phyloP scores from a whole-genome alignment of 2,329 filamentous ascomycete species.

The Diaporthe citri region DNA sequence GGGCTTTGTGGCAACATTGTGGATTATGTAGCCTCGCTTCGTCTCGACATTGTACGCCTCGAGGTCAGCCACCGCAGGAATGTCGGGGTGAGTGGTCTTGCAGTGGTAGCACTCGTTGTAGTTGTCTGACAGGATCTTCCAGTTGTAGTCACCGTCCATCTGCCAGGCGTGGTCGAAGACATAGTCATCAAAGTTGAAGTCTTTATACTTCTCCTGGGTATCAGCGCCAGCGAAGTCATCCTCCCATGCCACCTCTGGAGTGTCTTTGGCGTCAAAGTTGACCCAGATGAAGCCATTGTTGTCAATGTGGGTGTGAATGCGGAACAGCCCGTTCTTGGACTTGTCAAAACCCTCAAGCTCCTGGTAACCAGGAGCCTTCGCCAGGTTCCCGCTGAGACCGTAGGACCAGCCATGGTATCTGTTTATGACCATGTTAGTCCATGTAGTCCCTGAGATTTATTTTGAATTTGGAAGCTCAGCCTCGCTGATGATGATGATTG shows the following conservation, averaged over 20 bases:
- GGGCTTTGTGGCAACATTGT: slow-evolving; percentile 59
- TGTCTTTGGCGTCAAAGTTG: slow-evolving; percentile 63
- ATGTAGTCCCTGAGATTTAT: background rate
- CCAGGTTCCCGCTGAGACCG: slow-evolving; percentile 66
- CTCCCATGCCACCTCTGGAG: slow-evolving; percentile 62
- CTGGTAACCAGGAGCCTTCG: slow-evolving; percentile 72
- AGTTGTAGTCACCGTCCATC: slow-evolving; percentile 69
- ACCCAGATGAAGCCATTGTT: slow-evolving; percentile 69
- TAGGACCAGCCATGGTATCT: slow-evolving; percentile 65
- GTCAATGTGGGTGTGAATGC: slow-evolving; percentile 67
- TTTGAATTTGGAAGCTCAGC: background rate
- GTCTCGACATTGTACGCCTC: slow-evolving; percentile 66
- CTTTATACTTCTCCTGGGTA: slow-evolving; percentile 56
- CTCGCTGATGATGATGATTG: too few relatives aligned
- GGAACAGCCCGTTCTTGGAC: slow-evolving; percentile 66
- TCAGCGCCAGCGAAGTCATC: slow-evolving; percentile 65
- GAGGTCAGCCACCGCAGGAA: slow-evolving; percentile 68
- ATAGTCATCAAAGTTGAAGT: slow-evolving; percentile 66
- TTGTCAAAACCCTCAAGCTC: slow-evolving; percentile 68
- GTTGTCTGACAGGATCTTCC: slow-evolving; percentile 73
- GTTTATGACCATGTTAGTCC: background rate
- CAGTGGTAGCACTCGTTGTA: slow-evolving; percentile 78
- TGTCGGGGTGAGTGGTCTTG: slow-evolving; percentile 69
- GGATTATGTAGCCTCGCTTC: slow-evolving; percentile 62
- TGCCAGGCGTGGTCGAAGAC: slow-evolving; percentile 69